These are phyloP conservation scores for Erysimum pusillum DNA, from an alignment of 441 rosid genomes.

Conservation along the genomic window DNA sequence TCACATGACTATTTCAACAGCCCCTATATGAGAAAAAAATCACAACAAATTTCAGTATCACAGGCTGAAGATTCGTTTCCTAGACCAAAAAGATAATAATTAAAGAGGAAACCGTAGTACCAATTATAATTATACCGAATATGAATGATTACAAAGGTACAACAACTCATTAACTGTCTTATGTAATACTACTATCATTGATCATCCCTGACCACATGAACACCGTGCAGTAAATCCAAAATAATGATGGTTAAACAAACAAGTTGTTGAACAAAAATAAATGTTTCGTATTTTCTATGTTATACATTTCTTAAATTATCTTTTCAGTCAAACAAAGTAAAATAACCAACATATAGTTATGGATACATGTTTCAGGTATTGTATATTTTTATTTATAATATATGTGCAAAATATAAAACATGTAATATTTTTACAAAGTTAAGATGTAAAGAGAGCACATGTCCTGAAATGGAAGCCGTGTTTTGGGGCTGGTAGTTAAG, in stretches of 20 bases:
- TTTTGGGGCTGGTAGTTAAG: slow-evolving; percentile 27
- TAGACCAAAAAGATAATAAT: slow-evolving; percentile 26
- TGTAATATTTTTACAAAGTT: background rate
- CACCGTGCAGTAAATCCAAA: slow-evolving; percentile 24
- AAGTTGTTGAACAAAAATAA: background rate
- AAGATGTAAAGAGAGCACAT: slow-evolving; percentile 11
- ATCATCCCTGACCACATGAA: slow-evolving; percentile 19
- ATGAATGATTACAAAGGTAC: slow-evolving; percentile 20
- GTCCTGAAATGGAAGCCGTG: slow-evolving; percentile 30
- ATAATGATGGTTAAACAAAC: background rate
- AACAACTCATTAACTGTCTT: slow-evolving; percentile 21
- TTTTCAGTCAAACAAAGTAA: background rate
- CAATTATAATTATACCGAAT: slow-evolving; percentile 22
- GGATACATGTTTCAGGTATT: background rate
- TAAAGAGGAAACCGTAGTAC: slow-evolving; percentile 1
- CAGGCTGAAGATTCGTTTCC: slow-evolving; percentile 38
- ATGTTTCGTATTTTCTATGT: background rate
- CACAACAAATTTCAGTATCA: slow-evolving; percentile 19
- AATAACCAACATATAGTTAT: background rate
- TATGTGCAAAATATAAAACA: background rate
- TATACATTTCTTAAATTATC: background rate
- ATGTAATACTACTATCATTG: slow-evolving; percentile 4
- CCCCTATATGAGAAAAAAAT: slow-evolving; percentile 33
- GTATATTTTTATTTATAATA: background rate
- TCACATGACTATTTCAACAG: slow-evolving; percentile 33